Conservation (phyloP, 1,284 basidiomycete genomes). For the Violaceomyces palustris region DNA sequence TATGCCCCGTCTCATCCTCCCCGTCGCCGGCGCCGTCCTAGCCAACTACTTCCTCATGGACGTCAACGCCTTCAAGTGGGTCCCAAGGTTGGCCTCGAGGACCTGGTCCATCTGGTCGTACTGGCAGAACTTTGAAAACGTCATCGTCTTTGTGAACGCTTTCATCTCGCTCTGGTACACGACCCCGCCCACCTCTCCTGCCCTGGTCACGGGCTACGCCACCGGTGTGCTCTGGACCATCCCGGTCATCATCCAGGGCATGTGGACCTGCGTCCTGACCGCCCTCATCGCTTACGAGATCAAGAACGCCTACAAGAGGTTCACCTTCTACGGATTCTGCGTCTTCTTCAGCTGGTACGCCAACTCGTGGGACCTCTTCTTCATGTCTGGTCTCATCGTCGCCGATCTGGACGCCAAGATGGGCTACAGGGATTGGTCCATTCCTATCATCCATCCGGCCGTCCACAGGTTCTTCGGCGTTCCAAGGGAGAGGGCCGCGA, state of each 20-base stretch:
- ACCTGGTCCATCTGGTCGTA: constrained; percentile 47
- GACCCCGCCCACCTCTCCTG: constrained; percentile 28
- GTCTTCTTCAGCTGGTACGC: constrained; percentile 41
- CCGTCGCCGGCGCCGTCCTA: constrained; percentile 33
- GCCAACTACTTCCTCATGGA: constrained; percentile 47
- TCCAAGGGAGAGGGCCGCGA: no score
- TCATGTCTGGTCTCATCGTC: constrained; percentile 42
- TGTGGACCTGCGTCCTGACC: constrained; percentile 37
- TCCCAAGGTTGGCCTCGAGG: constrained; percentile 35
- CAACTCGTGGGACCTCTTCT: constrained; percentile 43
- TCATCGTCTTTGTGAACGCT: constrained; percentile 35
- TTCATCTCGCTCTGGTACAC: constrained; percentile 45
- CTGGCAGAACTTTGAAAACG: constrained; percentile 41
- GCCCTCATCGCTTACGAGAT: constrained; percentile 43
- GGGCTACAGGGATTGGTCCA: constrained; percentile 40
- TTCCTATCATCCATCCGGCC: no score
- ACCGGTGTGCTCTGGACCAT: constrained; percentile 49
- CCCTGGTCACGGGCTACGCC: constrained; percentile 36
- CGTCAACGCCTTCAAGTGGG: constrained; percentile 38
- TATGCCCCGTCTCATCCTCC: constrained; percentile 41
- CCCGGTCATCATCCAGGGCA: constrained; percentile 41
- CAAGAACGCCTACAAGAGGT: constrained; percentile 40
- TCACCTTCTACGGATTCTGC: constrained; percentile 37
- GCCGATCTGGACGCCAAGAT: constrained; percentile 43
- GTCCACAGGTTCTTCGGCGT: no score